phyloP scores from a whole-genome alignment of 495 filamentous ascomycete genomes.

The Neurospora sp. region DNA sequence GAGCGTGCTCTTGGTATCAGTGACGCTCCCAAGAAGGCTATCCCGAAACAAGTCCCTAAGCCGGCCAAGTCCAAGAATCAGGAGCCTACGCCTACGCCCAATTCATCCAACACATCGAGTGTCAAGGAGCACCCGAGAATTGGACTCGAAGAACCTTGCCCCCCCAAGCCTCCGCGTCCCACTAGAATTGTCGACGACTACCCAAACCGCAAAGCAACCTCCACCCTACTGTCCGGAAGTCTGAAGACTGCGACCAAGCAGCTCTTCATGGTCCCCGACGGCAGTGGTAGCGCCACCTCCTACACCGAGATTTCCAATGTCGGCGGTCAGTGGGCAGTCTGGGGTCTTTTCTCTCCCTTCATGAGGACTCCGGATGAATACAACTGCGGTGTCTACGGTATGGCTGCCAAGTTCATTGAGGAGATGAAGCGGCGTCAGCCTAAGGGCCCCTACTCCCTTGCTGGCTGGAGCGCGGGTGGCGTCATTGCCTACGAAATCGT shows the following conservation, averaged over 20 bases:
- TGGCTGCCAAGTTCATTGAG: conserved; percentile 45
- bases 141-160: conserved; percentile 21
- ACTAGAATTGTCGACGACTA: conserved; percentile 54
- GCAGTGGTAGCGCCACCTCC: conserved; percentile 57
- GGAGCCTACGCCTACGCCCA: conserved; percentile 14
- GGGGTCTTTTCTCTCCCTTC: conserved; percentile 59
- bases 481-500: conserved; percentile 81
- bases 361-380: conserved; percentile 47
- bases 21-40: conserved; percentile 26
- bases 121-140: conserved; percentile 18
- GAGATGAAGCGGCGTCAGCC: conserved; percentile 57
- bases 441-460: conserved; percentile 55
- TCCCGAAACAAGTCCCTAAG: conserved; percentile 20
- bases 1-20: conserved; percentile 36
- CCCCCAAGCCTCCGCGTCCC: conserved; percentile 26
- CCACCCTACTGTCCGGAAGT: conserved; percentile 56
- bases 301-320: conserved; percentile 47
- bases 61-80: conserved; percentile 15
- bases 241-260: conserved; percentile 48
- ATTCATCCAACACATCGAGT: not conserved
- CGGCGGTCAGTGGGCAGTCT: conserved; percentile 41
- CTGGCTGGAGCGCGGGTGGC: conserved; percentile 81
- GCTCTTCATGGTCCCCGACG: conserved; percentile 69
- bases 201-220: conserved; percentile 53
- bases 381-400: conserved; percentile 45